Evolutionary conservation across 164 flowering plant genomes (phyloP), one percentile per base, ranked within the genome.

Genomic region (Aristolochia californica): DNA sequence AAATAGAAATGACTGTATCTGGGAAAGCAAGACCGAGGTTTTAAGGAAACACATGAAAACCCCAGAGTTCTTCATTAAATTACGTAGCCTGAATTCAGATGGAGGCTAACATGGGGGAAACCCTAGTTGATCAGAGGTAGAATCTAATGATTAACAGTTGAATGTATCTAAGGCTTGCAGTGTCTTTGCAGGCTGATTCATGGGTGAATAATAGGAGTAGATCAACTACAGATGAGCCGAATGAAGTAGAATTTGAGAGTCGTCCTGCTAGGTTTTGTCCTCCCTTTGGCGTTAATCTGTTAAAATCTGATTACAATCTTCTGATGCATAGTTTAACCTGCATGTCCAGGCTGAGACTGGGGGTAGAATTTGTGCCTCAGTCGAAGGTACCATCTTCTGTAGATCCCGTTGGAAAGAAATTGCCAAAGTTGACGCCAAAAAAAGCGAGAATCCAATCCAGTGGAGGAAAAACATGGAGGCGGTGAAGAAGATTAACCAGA

Each of bases 151-250:
- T 34, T 34, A 34, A 34, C 7, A 34, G 40, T 34, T 34, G 10
- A 34, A 34, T 34, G 10, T 34, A 34, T 34, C 40, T 34, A 34
- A 34, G 40, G 0, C 10, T 7, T 9, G 10, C 40, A 34, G 5
- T 34, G 40, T 34, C 9, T 47, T 5, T 60, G 26, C 81, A 87
- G 91, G 91, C 91, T 63, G 81, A 87, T 57, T 62, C 75, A 69
- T 87, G 95, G 88, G 83, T 87, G 48, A 71, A 72, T 57, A 68
- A 69, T 50, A 87, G 83, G 95, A 74, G 73, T 58, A 68, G 72
- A 72, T 43, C 72, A 57, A 25, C 65, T 27, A 74, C 60, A 13
- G 71, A 80, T 60, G 80, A 74, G 18, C 62, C 72, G 24, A 25
- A 43, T 28, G 68, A 59, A 44, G 57, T 58, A 38, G 79, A 77